Evolutionary conservation across 179 eudicot genomes (phyloP).

Genomic region (Silene vulgaris): DNA sequence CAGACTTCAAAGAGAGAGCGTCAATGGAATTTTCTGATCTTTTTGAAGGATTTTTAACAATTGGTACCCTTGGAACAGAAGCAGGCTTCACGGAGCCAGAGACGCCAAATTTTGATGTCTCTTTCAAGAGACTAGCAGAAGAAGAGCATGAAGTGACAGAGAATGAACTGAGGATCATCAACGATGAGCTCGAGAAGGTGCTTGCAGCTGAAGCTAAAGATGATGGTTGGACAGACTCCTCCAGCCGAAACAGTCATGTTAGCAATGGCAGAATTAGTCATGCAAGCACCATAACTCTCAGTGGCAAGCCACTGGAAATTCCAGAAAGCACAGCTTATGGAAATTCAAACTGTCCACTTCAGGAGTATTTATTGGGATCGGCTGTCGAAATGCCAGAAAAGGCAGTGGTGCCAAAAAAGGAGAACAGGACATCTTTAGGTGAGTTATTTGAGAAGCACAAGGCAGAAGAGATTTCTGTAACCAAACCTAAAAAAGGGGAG

Average conservation of each 20-base stretch:
- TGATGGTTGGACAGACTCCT: conserved; percentile 49
- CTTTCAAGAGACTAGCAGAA: conserved; percentile 58
- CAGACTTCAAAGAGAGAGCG: conserved; percentile 46
- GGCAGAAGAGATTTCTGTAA: conserved; percentile 45
- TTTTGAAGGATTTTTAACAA: conserved; percentile 84
- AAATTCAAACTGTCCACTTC: conserved; percentile 55
- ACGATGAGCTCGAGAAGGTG: conserved; percentile 74
- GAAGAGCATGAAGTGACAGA: conserved; percentile 64
- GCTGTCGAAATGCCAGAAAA: conserved; percentile 53
- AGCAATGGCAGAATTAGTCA: conserved; percentile 73
- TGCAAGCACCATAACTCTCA: conserved; percentile 58
- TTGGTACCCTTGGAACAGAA: conserved; percentile 69
- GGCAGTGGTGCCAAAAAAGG: conserved; percentile 40
- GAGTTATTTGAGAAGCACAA: conserved; percentile 81
- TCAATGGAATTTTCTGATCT: conserved; percentile 47
- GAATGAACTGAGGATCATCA: conserved; percentile 63
- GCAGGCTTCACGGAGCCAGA: conserved; percentile 47
- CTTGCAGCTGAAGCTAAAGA: conserved; percentile 56
- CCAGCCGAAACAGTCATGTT: conserved; percentile 66
- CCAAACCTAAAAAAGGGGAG: conserved; percentile 40
- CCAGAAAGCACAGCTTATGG: conserved; percentile 39
- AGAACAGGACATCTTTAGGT: conserved; percentile 58
- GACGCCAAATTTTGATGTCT: conserved; percentile 70
- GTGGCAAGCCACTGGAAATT: conserved; percentile 52
- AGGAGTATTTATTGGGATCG: conserved; percentile 69